These are phyloP conservation scores for Cadophora gregata DNA, from an alignment of 2,329 filamentous ascomycete species.

Conservation along the genomic window DNA sequence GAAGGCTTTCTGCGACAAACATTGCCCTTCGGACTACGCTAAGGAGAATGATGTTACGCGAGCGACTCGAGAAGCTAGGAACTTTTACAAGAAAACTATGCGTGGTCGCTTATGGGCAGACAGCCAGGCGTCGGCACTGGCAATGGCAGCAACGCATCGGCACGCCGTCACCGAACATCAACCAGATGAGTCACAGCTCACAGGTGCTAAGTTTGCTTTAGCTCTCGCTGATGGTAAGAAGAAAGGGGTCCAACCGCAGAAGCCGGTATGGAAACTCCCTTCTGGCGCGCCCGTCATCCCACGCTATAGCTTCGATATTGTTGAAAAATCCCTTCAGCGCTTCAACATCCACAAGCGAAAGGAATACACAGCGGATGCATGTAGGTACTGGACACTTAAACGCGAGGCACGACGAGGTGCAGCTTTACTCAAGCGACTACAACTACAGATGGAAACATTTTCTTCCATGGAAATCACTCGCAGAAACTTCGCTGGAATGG, in stretches of 20 bases:
- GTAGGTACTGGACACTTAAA: constrained; percentile 98
- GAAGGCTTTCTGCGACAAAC: constrained; percentile 95
- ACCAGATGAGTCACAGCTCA: constrained; percentile 81
- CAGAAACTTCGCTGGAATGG: constrained; percentile 95
- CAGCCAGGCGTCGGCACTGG: constrained; percentile 81
- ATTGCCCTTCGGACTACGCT: constrained; percentile 88
- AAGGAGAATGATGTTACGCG: constrained; percentile 83
- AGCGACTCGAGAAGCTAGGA: constrained; percentile 82
- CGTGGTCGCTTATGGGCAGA: constrained; percentile 90
- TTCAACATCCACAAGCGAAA: constrained; percentile 88
- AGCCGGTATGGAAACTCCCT: constrained; percentile 86
- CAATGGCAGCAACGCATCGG: constrained; percentile 75
- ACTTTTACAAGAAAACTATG: constrained; percentile 90
- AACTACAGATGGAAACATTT: constrained; percentile 94
- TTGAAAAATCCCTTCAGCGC: constrained; percentile 81
- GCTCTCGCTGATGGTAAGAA: constrained; percentile 76
- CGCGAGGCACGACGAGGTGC: constrained; percentile 90
- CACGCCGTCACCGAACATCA: constrained; percentile 70
- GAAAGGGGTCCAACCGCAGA: constrained; percentile 69
- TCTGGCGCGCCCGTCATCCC: constrained; percentile 96
- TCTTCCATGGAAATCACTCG: constrained; percentile 97
- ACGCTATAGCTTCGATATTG: constrained; percentile 82
- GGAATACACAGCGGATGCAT: constrained; percentile 90
- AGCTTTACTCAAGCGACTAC: constrained; percentile 88
- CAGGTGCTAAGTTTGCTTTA: constrained; percentile 80